A percentile compares a stretch with the other conserved stretches of the same genome.
phyloP scores from a whole-genome alignment of 1,284 basidiomycete genomes.

The Sanghuangporus baumii region DNA sequence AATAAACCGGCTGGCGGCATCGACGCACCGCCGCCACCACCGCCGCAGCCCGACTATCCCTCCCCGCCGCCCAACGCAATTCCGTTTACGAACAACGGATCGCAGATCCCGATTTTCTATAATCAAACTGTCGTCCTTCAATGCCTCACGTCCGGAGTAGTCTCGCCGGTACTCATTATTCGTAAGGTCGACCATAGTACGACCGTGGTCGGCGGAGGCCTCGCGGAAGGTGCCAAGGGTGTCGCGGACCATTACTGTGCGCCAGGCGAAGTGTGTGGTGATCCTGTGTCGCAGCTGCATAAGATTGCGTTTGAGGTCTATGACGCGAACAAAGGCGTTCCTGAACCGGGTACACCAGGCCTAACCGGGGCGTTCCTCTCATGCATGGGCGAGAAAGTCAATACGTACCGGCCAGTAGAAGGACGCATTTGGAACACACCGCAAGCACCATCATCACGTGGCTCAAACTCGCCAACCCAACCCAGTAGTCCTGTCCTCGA shows the following conservation, averaged over 20 bases:
- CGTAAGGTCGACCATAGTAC: conserved; percentile 91
- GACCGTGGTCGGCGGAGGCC: conserved; percentile 82
- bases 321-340: conserved; percentile 58
- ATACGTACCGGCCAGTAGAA: conserved; percentile 80
- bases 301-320: conserved; percentile 92
- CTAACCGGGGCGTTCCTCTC: conserved; percentile 75
- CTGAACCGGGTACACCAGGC: conserved; percentile 69
- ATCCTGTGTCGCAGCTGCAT: conserved; percentile 92
- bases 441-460: conserved; percentile 36
- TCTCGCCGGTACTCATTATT: conserved; percentile 89
- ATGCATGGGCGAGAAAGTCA: conserved; percentile 85
- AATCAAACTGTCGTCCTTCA: conserved; percentile 95
- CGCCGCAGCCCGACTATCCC: conserved; percentile 80
- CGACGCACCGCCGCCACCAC: conserved; percentile 69
- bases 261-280: conserved; percentile 84
- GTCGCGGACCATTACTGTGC: conserved; percentile 77
- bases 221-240: conserved; percentile 76
- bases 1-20: conserved; percentile 72
- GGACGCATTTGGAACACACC: conserved; percentile 65
- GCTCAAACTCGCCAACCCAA: conserved; percentile 51
- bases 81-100: conserved; percentile 71
- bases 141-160: conserved; percentile 88
- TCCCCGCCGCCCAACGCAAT: conserved; percentile 87
- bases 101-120: conserved; percentile 85
- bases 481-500: conserved; percentile 64